phyloP scores from a whole-genome alignment of 306 rosid genomes.

The Erythrophleum fordii region DNA sequence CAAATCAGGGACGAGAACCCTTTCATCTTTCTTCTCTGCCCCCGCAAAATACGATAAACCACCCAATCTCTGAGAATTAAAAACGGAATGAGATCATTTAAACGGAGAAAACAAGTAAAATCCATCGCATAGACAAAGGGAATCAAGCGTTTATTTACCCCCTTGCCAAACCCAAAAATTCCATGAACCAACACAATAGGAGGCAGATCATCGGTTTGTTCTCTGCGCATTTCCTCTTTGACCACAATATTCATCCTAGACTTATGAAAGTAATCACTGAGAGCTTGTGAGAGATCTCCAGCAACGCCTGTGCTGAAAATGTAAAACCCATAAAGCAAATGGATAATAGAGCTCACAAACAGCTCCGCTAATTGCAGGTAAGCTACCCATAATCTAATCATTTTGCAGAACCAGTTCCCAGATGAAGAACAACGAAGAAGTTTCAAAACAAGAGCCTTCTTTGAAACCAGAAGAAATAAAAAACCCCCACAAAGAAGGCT shows the following conservation, averaged over 20 bases:
- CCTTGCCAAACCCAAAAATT: conserved; percentile 97
- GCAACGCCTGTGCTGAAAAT: conserved; percentile 90
- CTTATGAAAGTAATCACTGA: conserved; percentile 55
- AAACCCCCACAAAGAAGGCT: conserved; percentile 48
- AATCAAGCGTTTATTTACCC: conserved; percentile 62
- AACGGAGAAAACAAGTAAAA: background rate
- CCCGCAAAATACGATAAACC: conserved; percentile 90
- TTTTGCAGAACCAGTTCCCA: conserved; percentile 36
- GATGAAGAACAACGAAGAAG: background rate
- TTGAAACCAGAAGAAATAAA: conserved; percentile 18
- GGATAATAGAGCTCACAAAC: conserved; percentile 70
- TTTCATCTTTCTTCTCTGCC: conserved; percentile 95
- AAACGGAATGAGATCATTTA: background rate
- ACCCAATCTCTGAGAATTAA: conserved; percentile 70
- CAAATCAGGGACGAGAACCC: conserved; percentile 98
- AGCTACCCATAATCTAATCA: conserved; percentile 67
- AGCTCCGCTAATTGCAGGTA: conserved; percentile 69
- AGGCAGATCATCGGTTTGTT: conserved; percentile 50
- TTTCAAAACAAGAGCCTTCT: conserved; percentile 40
- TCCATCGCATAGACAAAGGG: background rate
- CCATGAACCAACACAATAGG: conserved; percentile 96
- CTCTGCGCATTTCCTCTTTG: conserved; percentile 17
- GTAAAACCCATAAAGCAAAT: conserved; percentile 83
- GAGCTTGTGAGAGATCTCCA: conserved; percentile 70
- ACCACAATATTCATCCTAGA: conserved; percentile 40